Percentiles rank a stretch among this genome's conserved stretches.
phyloP scores from a whole-genome alignment of 2,329 filamentous ascomycete genomes.

The Clonostachys solani region DNA sequence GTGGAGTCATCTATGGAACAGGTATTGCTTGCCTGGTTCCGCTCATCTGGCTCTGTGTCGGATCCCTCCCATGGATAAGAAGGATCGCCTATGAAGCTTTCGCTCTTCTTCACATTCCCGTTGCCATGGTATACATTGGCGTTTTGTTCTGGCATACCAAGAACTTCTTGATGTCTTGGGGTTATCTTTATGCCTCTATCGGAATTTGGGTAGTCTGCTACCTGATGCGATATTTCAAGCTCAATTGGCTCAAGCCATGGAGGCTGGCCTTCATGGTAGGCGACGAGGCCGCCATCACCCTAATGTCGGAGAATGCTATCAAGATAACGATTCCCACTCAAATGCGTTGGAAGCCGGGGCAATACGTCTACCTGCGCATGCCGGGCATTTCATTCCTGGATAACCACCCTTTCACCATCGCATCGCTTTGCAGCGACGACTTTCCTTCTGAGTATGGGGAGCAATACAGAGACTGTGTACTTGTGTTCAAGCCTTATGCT shows the following conservation, averaged over 20 bases:
- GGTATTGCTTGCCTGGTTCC: slow-evolving; percentile 80
- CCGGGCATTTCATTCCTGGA: slow-evolving; percentile 86
- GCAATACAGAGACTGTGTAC: slow-evolving; percentile 79
- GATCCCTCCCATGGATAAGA: slow-evolving; percentile 76
- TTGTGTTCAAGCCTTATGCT: slow-evolving; percentile 88
- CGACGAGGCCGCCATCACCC: slow-evolving; percentile 83
- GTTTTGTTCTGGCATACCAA: slow-evolving; percentile 95
- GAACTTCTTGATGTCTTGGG: slow-evolving; percentile 87
- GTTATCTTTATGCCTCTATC: slow-evolving; percentile 78
- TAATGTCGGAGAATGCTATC: slow-evolving; percentile 90
- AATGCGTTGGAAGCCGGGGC: slow-evolving; percentile 87
- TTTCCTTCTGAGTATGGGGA: slow-evolving; percentile 91
- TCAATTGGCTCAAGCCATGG: slow-evolving; percentile 86
- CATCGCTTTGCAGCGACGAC: slow-evolving; percentile 87
- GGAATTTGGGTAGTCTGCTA: slow-evolving; percentile 78
- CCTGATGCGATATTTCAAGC: slow-evolving; percentile 69
- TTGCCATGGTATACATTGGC: slow-evolving; percentile 74
- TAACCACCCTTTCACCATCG: slow-evolving; percentile 94
- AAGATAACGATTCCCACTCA: slow-evolving; percentile 93
- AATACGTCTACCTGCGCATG: slow-evolving; percentile 94
- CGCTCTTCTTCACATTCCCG: slow-evolving; percentile 75
- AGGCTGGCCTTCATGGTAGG: slow-evolving; percentile 79
- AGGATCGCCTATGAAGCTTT: slow-evolving; percentile 82
- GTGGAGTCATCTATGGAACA: slow-evolving; percentile 76
- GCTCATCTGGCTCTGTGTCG: slow-evolving; percentile 76